Conservation (phyloP, 495 filamentous ascomycete genomes). For the Saxophila tyrrhenica region DNA sequence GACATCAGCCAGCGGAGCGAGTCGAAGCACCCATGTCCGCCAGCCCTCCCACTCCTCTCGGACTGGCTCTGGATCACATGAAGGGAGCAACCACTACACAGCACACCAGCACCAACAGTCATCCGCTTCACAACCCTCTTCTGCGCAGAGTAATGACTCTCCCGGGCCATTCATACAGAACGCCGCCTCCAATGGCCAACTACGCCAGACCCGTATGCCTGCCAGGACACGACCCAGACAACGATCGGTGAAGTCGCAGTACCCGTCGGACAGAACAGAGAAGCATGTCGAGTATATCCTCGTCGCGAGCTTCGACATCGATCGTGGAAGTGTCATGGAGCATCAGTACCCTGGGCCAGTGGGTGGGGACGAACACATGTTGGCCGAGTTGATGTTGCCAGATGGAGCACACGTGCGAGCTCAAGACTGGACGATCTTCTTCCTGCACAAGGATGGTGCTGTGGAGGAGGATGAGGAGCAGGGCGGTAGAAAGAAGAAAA, state of each 20-base stretch:
- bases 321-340: constrained; percentile 94
- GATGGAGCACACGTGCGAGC: constrained; percentile 91
- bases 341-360: constrained; percentile 92
- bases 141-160: constrained; percentile 6
- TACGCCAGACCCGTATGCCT: background rate
- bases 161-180: background rate
- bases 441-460: constrained; percentile 79
- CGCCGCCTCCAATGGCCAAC: background rate
- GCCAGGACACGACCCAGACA: background rate
- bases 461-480: constrained; percentile 41
- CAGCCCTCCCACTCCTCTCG: background rate
- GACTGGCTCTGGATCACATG: constrained; percentile 2
- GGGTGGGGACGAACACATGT: constrained; percentile 94
- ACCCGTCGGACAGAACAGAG: constrained; percentile 64
- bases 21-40: background rate
- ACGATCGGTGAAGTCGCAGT: constrained; percentile 60
- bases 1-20: constrained; percentile 6
- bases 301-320: constrained; percentile 96
- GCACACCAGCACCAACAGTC: background rate
- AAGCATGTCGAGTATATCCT: constrained; percentile 98
- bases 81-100: background rate
- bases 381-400: constrained; percentile 96
- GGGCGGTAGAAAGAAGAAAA: constrained; percentile 23
- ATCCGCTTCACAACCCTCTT: background rate
- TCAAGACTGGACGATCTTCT: constrained; percentile 99